Base-by-base conservation (phyloP, 1,284 basidiomycete genomes). In the Singerocomus inundabilis region DNA sequence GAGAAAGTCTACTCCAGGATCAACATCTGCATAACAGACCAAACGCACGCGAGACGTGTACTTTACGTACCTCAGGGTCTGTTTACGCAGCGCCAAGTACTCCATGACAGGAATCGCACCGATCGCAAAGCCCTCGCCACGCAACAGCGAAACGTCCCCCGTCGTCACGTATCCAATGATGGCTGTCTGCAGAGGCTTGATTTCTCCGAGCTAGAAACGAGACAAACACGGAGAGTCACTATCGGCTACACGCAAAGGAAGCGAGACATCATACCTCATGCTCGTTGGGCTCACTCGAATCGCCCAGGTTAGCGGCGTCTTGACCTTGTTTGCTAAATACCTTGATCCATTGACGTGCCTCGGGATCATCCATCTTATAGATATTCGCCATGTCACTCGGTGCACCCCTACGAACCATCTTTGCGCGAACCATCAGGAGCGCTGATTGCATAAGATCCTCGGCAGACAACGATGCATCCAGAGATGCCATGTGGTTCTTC, bases 141-240 rank as follows among this genome's bases (percentile, higher is more conserved):
- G 76, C 0, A 83, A 79, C 2, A 96, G 75, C 0, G 91, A 93
- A 61, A 81, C 87, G 54, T 84, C 84, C 1, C 92, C 92, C 1
- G 86, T 84, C 0, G 89, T 88, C 6, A 93, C 77, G 58, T 88
- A 91, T 1, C 93, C 93, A 42, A 94, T 80, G 18, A 89, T 74
- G 1, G 70, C 60, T 1, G 71, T 68, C 34, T 72, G 58, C 4
- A 69, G 58, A 10, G 79, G 70, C 11, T 67, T 59, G 10, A 63
- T 56, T 48, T 77, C 71, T 9, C 75, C 77, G 4, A 82, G 67
- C 81, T 86, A 25, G 24, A 46, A 37, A 48, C 29, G 46, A 35
- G 24, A 10, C 21, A 31, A 8, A n/a, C 2, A 15, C 10, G 7
- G 2, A 30, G 10, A 33, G 15, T 50, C 7, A 51, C 12, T 51